A percentile compares a stretch with the other conserved stretches of the same genome.
These are phyloP conservation scores for Corniculantispora saksenae DNA, from an alignment of 2,329 filamentous ascomycete genomes.

Conservation along the genomic window DNA sequence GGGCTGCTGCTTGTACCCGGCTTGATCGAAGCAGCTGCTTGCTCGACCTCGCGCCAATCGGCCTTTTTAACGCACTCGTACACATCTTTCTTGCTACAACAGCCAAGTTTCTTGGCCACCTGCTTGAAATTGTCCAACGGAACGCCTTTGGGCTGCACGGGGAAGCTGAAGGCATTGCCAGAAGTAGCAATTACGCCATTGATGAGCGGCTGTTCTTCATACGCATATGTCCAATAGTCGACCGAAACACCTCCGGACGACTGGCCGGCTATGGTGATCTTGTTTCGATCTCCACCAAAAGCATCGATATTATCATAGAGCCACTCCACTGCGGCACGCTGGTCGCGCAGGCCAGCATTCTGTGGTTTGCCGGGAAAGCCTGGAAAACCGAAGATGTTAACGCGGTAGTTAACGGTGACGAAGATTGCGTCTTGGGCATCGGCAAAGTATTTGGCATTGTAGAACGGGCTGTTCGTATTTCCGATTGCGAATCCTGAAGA, in stretches of 20 bases:
- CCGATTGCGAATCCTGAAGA: conserved; percentile 38
- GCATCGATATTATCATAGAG: conserved; percentile 33
- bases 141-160: conserved; percentile 36
- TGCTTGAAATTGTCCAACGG: conserved; percentile 44
- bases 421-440: conserved; percentile 45
- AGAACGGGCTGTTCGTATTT: conserved; percentile 39
- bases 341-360: conserved; percentile 33
- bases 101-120: conserved; percentile 41
- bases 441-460: conserved; percentile 46
- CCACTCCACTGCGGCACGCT: conserved; percentile 35
- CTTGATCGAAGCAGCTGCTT: conserved; percentile 37
- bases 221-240: conserved; percentile 52
- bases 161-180: conserved; percentile 48
- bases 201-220: conserved; percentile 50
- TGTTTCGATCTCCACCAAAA: conserved; percentile 32
- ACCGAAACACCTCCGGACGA: conserved; percentile 39
- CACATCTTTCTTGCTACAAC: conserved; percentile 31
- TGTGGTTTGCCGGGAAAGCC: conserved; percentile 28
- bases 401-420: conserved; percentile 49
- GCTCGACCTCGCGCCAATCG: conserved; percentile 37
- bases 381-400: conserved; percentile 46
- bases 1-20: conserved; percentile 35
- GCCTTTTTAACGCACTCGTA: conserved; percentile 41
- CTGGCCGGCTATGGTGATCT: conserved; percentile 37
- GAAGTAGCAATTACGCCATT: conserved; percentile 47